A percentile compares a stretch with the other conserved stretches of the same genome.
Evolutionary conservation across 768 basidiomycete species (phyloP).

Genomic region (Mrakia blollopis): DNA sequence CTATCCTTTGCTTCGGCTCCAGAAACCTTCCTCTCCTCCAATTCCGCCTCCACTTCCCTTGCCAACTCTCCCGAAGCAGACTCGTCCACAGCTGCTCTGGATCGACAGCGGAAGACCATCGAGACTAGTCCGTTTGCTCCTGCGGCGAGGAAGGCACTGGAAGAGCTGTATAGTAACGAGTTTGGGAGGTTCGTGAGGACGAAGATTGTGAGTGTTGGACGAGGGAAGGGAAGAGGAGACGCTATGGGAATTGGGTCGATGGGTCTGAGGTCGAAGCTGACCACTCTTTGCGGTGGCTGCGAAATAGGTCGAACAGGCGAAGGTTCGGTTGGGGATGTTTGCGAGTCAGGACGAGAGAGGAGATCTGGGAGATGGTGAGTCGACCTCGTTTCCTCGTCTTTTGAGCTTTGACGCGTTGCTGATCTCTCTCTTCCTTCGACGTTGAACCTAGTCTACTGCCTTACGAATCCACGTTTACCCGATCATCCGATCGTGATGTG

Average conservation of each 20-base stretch:
- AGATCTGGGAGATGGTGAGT: slow-evolving; percentile 14
- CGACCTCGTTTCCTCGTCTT: background rate
- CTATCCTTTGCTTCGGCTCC: background rate
- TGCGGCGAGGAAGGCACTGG: background rate
- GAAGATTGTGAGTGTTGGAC: background rate
- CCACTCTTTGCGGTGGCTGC: background rate
- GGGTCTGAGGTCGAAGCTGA: background rate
- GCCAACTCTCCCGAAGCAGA: background rate
- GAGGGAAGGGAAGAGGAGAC: background rate
- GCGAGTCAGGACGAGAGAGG: slow-evolving; percentile 1
- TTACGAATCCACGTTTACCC: background rate
- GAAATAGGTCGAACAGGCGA: slow-evolving; percentile 4
- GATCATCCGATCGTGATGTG: slow-evolving; percentile 20
- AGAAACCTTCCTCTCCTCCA: slow-evolving; percentile 13
- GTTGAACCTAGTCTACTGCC: background rate
- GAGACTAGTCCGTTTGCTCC: slow-evolving; percentile 13
- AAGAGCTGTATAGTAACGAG: background rate
- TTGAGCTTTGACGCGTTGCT: background rate
- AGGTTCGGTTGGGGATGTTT: slow-evolving; percentile 6
- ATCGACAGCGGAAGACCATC: background rate
- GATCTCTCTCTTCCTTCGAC: background rate
- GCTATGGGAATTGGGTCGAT: background rate
- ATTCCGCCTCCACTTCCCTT: no score
- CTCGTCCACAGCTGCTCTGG: background rate
- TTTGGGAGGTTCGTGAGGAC: slow-evolving; percentile 1